Percentiles rank a stretch among this genome's conserved stretches.
Evolutionary conservation across 306 rosid species (phyloP).

Genomic region (Quercus bicolor): DNA sequence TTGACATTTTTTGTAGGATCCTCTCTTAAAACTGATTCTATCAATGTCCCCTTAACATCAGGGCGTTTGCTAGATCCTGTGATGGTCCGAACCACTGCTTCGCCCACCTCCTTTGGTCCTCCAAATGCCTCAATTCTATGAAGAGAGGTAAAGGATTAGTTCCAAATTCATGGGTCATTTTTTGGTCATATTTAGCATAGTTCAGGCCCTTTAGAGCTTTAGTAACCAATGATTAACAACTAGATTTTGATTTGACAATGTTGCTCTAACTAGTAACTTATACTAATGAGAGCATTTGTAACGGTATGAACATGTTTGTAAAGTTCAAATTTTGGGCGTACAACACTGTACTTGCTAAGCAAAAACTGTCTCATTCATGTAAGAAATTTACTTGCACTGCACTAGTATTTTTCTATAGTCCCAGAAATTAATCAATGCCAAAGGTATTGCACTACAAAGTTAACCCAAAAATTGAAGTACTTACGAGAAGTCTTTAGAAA

Average conservation of each 20-base stretch:
- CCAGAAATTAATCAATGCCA: too few relatives aligned
- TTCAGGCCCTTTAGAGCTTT: not conserved
- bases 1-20: slow-evolving; percentile 41
- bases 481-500: slow-evolving; percentile 79
- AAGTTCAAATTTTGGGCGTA: too few relatives aligned
- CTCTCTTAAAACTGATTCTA: slow-evolving; percentile 56
- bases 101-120: slow-evolving; percentile 80
- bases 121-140: slow-evolving; percentile 86
- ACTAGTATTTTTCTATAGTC: too few relatives aligned
- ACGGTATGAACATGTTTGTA: too few relatives aligned
- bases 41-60: slow-evolving; percentile 56
- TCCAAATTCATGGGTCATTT: not conserved
- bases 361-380: too few relatives aligned
- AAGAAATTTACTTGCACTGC: too few relatives aligned
- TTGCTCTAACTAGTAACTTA: not conserved
- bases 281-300: not conserved
- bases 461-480: slow-evolving; percentile 1
- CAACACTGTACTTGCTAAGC: too few relatives aligned
- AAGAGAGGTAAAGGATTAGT: not conserved
- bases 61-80: slow-evolving; percentile 61
- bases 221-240: not conserved
- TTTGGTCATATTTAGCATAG: not conserved
- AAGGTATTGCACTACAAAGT: not conserved
- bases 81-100: slow-evolving; percentile 60
- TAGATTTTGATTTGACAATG: not conserved